phyloP scores from a whole-genome alignment of 139 green algal species.

The Tetraselmis striata region DNA sequence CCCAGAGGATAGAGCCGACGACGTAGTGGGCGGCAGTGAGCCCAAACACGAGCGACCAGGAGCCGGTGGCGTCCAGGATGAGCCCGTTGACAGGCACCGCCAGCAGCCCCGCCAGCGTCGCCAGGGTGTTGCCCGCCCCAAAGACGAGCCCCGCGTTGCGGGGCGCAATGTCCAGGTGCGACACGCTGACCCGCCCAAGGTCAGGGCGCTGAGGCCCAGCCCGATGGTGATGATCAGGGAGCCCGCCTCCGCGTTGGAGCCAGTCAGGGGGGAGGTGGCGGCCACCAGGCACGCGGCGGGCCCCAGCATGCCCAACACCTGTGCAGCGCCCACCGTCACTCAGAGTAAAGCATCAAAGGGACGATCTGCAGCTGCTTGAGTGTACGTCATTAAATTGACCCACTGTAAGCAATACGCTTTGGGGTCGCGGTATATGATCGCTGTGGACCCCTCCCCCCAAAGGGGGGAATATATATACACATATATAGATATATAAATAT shows the following conservation, averaged over 20 bases:
- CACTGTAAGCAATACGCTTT: no score
- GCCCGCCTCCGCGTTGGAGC: constrained; percentile 25
- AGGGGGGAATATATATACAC: no score
- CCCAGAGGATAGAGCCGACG: constrained; percentile 44
- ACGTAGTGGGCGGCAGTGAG: constrained; percentile 63
- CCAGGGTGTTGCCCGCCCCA: constrained; percentile 63
- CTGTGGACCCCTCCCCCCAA: no score
- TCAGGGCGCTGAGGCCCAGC: constrained; percentile 62
- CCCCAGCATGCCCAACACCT: constrained; percentile 65
- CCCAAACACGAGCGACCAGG: constrained; percentile 67
- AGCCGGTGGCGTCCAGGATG: constrained; percentile 45
- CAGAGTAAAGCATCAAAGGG: no score
- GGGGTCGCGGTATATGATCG: no score
- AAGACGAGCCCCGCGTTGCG: constrained; percentile 65
- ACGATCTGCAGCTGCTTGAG: no score
- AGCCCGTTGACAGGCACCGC: constrained; percentile 54
- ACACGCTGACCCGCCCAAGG: constrained; percentile 62
- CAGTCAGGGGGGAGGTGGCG: constrained; percentile 47
- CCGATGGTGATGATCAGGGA: constrained; percentile 60
- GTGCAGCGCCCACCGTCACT: no score
- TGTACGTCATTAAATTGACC: no score
- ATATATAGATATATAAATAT: no score
- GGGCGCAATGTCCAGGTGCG: constrained; percentile 69
- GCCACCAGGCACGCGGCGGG: constrained; percentile 57
- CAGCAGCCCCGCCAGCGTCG: constrained; percentile 64